Evolutionary conservation across 2,329 filamentous ascomycete genomes (phyloP).

Genomic region (Nemania serpens): DNA sequence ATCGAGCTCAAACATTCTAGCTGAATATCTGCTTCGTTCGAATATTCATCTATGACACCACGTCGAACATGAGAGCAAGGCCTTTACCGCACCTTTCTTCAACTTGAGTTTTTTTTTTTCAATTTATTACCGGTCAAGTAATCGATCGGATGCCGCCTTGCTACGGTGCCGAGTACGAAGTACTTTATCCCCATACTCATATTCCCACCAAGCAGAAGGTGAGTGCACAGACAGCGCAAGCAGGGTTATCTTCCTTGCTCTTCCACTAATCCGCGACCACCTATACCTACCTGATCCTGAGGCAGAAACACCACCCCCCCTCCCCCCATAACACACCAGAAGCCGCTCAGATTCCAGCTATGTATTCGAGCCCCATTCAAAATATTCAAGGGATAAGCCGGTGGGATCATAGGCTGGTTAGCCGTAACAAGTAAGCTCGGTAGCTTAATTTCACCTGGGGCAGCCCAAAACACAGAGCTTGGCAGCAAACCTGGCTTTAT

Average conservation of each 20-base stretch:
- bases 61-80: slow-evolving; percentile 3
- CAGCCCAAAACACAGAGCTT: slow-evolving; percentile 17
- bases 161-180: neutral
- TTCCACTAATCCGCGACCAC: slow-evolving; percentile 4
- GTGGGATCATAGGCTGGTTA: slow-evolving; percentile 9
- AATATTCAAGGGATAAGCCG: slow-evolving; percentile 15
- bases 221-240: slow-evolving; percentile 2
- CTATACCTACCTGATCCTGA: slow-evolving; percentile 7
- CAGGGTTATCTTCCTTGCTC: slow-evolving; percentile 9
- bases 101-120: neutral
- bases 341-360: slow-evolving; percentile 17
- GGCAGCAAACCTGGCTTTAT: slow-evolving; percentile 19
- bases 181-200: neutral
- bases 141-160: too few relatives aligned
- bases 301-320: neutral
- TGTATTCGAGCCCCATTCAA: slow-evolving; percentile 21
- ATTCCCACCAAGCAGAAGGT: neutral
- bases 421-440: slow-evolving; percentile 21
- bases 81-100: neutral
- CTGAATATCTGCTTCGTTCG: neutral
- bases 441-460: slow-evolving; percentile 25
- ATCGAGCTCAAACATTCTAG: neutral
- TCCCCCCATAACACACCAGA: slow-evolving; percentile 13
- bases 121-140: neutral
- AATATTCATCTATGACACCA: neutral